Percentiles rank a stretch among this genome's conserved stretches.
Conservation (phyloP, 257 asterid species). For the Coffea canephora region DNA sequence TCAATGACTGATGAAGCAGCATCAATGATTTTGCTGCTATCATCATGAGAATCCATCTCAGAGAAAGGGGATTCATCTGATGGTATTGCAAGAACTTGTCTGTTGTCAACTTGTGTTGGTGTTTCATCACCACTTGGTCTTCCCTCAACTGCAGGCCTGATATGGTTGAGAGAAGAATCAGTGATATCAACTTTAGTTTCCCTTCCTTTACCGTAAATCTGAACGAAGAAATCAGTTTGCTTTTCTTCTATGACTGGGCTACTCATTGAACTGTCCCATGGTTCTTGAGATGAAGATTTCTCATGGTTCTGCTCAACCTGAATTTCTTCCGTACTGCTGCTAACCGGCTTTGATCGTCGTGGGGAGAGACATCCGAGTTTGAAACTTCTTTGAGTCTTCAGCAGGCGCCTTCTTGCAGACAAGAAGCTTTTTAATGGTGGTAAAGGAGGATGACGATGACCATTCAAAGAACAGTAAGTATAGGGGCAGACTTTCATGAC, state of each 20-base stretch:
- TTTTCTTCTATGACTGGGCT: slow-evolving; percentile 31
- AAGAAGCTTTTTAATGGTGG: slow-evolving; percentile 75
- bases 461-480: slow-evolving; percentile 84
- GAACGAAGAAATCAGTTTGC: slow-evolving; percentile 41
- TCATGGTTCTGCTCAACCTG: slow-evolving; percentile 5
- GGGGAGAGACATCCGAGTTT: slow-evolving; percentile 56
- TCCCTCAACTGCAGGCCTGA: not conserved
- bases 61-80: slow-evolving; percentile 5
- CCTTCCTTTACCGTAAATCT: slow-evolving; percentile 41
- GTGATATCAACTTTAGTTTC: slow-evolving; percentile 15
- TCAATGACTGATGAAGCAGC: slow-evolving; percentile 8
- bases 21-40: slow-evolving; percentile 15
- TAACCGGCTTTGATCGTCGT: slow-evolving; percentile 28
- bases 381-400: slow-evolving; percentile 54
- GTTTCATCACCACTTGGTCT: not conserved
- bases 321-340: not conserved
- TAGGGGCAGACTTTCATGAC: slow-evolving; percentile 70
- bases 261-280: not conserved
- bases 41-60: slow-evolving; percentile 15
- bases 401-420: slow-evolving; percentile 51
- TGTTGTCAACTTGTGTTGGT: slow-evolving; percentile 3
- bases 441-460: slow-evolving; percentile 63
- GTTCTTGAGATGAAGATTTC: slow-evolving; percentile 14
- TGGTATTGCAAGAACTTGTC: not conserved
- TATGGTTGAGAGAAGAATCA: not conserved